These are phyloP conservation scores for Pneumocystis oryctolagi DNA, from an alignment of 1,139 yeast species.

Conservation along the genomic window DNA sequence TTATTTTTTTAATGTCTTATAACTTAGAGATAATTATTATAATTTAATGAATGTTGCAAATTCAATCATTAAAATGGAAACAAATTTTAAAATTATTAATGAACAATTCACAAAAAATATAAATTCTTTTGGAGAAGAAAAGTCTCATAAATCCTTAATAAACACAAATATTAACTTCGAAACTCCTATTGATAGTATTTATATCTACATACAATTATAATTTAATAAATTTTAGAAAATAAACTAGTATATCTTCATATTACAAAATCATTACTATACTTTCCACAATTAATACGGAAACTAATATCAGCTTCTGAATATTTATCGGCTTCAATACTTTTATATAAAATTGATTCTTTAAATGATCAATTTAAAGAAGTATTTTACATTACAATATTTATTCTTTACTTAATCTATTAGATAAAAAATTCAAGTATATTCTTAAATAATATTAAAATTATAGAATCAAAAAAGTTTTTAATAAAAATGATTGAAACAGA, in stretches of 20 bases:
- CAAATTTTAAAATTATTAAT: neutral
- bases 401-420: neutral
- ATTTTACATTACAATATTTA: neutral
- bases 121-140: neutral
- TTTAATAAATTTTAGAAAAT: neutral
- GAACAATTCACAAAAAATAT: neutral
- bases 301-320: neutral
- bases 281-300: neutral
- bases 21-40: neutral
- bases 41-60: neutral
- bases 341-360: neutral
- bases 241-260: neutral
- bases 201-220: neutral
- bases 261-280: neutral
- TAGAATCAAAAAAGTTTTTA: neutral
- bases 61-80: neutral
- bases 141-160: neutral
- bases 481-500: neutral
- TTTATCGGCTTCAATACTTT: neutral
- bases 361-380: neutral
- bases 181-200: neutral
- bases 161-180: neutral
- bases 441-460: neutral
- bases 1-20: neutral
- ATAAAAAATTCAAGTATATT: neutral